Conservation (phyloP, 805 yeast species). For the Debaryomyces castellii region DNA sequence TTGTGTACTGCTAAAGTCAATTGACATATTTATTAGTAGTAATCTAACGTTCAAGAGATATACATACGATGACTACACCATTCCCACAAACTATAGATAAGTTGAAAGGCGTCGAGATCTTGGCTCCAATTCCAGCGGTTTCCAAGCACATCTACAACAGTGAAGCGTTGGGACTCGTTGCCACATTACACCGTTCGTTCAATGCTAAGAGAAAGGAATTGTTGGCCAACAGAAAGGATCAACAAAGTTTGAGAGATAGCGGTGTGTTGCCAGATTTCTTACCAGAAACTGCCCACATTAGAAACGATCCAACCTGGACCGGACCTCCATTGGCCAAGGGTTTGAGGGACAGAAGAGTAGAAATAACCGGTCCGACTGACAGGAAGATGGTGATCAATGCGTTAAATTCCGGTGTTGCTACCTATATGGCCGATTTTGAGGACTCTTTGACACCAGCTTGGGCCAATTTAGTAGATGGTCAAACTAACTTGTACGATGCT, state of each 20-base stretch:
- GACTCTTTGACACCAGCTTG: constrained; percentile 85
- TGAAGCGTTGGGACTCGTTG: constrained; percentile 68
- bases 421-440: constrained; percentile 86
- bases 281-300: constrained; percentile 65
- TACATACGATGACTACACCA: constrained; percentile 36
- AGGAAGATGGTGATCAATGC: constrained; percentile 84
- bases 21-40: not conserved
- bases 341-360: constrained; percentile 70
- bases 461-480: constrained; percentile 77
- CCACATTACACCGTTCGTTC: constrained; percentile 72
- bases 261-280: constrained; percentile 65
- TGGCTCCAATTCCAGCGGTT: constrained; percentile 49
- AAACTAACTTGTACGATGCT: constrained; percentile 74
- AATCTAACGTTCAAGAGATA: not conserved
- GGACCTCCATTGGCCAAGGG: constrained; percentile 76
- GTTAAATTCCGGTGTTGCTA: constrained; percentile 72
- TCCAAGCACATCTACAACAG: constrained; percentile 56
- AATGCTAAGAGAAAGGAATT: constrained; percentile 58
- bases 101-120: constrained; percentile 52
- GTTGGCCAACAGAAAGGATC: constrained; percentile 58
- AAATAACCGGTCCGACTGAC: constrained; percentile 85
- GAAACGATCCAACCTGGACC: constrained; percentile 73
- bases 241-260: constrained; percentile 60
- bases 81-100: constrained; percentile 45
- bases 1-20: not conserved